Conservation (phyloP, 345 rosid genomes). For the Acer yangbiense region DNA sequence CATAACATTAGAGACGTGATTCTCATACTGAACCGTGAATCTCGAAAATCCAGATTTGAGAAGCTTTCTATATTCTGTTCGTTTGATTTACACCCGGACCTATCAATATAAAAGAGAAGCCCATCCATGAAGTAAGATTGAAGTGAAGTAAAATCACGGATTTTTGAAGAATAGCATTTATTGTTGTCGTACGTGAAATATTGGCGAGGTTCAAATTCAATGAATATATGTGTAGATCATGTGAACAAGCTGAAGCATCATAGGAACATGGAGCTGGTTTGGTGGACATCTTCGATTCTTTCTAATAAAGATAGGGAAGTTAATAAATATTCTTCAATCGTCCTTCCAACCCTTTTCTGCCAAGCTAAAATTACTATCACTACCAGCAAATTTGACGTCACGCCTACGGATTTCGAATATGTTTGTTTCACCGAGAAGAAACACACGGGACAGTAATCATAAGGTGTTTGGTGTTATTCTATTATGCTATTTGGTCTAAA, state of each 20-base stretch:
- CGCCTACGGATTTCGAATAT: too few relatives aligned
- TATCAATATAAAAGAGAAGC: not conserved
- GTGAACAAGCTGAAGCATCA: not conserved
- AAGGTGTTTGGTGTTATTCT: too few relatives aligned
- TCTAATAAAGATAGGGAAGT: not conserved
- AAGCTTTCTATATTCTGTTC: too few relatives aligned
- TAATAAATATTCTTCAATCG: too few relatives aligned
- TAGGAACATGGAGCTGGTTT: not conserved
- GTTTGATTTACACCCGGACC: too few relatives aligned
- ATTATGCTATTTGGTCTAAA: too few relatives aligned
- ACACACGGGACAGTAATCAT: too few relatives aligned
- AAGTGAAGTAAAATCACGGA: not conserved
- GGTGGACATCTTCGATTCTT: not conserved
- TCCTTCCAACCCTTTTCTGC: not conserved
- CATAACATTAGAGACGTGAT: too few relatives aligned
- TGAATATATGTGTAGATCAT: not conserved
- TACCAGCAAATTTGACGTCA: not conserved
- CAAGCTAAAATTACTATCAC: not conserved
- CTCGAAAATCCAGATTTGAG: too few relatives aligned
- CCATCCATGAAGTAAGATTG: not conserved
- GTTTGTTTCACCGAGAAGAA: too few relatives aligned
- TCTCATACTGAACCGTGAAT: too few relatives aligned
- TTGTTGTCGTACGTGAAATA: not conserved
- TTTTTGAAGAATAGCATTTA: not conserved
- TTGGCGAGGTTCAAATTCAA: not conserved